Conservation (phyloP, 495 filamentous ascomycete genomes). For the Podospora appendiculata region DNA sequence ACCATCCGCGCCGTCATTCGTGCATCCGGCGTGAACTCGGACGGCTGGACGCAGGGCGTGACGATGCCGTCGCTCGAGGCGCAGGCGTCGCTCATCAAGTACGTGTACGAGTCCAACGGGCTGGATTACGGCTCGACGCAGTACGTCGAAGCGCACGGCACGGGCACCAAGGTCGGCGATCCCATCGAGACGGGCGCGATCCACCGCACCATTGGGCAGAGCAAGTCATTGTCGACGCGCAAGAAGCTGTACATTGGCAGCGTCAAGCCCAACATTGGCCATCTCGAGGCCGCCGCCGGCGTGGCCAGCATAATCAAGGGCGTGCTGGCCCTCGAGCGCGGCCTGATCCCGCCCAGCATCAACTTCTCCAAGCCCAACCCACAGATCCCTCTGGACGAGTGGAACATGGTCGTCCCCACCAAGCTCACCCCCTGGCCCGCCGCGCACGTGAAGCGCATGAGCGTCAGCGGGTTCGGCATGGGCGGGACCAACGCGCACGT, state of each 20-base stretch:
- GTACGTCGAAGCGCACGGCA: constrained; percentile 27
- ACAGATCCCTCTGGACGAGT: constrained; percentile 13
- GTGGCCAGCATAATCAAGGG: constrained; percentile 32
- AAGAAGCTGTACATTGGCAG: constrained; percentile 22
- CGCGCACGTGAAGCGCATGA: constrained; percentile 21
- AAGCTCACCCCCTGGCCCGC: neutral
- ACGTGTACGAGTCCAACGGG: constrained; percentile 26
- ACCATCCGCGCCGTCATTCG: constrained; percentile 49
- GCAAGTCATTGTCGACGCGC: neutral
- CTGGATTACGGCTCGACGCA: constrained; percentile 17
- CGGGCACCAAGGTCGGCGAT: constrained; percentile 24
- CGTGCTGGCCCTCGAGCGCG: constrained; percentile 25
- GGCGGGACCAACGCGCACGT: constrained; percentile 49
- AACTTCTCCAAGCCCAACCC: constrained; percentile 34
- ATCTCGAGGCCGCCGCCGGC: constrained; percentile 29
- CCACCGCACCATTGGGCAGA: constrained; percentile 5
- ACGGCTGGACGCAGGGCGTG: constrained; percentile 39
- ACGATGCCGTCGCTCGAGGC: constrained; percentile 41
- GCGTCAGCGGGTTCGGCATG: constrained; percentile 49
- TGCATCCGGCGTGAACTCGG: constrained; percentile 38
- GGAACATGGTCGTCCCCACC: neutral
- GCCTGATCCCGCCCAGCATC: constrained; percentile 24
- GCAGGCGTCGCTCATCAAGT: constrained; percentile 40
- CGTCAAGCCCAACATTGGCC: constrained; percentile 40
- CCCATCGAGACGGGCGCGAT: constrained; percentile 24